phyloP scores from a whole-genome alignment of 106 monocot genomes.

The Gastrodia elata region DNA sequence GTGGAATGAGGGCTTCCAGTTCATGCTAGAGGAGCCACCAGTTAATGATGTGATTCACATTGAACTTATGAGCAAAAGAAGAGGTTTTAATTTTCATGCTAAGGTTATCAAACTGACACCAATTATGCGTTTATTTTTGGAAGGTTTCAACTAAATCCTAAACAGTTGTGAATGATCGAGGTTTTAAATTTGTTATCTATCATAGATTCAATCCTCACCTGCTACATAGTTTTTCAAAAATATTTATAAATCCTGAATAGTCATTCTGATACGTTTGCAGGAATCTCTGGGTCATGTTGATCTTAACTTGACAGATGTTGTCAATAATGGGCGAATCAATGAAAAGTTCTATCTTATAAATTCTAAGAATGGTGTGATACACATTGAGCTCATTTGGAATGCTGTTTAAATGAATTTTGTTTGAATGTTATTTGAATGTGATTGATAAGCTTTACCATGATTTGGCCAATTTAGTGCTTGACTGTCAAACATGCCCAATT shows the following conservation, averaged over 20 bases:
- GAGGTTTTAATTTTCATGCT: conserved; percentile 21
- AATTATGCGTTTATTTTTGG: background rate
- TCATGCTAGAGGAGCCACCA: conserved; percentile 55
- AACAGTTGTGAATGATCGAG: too few species aligned
- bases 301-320: conserved; percentile 61
- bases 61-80: conserved; percentile 63
- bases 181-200: too few species aligned
- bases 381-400: conserved; percentile 70
- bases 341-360: conserved; percentile 70
- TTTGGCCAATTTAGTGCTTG: too few species aligned
- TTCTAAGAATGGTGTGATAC: conserved; percentile 63
- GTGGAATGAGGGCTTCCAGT: conserved; percentile 86
- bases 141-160: too few species aligned
- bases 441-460: too few species aligned
- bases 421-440: background rate
- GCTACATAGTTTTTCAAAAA: background rate
- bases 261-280: conserved; percentile 12
- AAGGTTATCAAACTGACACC: conserved; percentile 25
- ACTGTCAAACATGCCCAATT: too few species aligned
- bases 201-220: too few species aligned
- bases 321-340: conserved; percentile 71
- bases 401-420: conserved; percentile 27
- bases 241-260: background rate
- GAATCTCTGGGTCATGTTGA: conserved; percentile 66
- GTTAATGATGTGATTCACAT: conserved; percentile 61